These are phyloP conservation scores for Escovopsis weberi DNA, from an alignment of 2,329 filamentous ascomycete genomes.

Conservation along the genomic window DNA sequence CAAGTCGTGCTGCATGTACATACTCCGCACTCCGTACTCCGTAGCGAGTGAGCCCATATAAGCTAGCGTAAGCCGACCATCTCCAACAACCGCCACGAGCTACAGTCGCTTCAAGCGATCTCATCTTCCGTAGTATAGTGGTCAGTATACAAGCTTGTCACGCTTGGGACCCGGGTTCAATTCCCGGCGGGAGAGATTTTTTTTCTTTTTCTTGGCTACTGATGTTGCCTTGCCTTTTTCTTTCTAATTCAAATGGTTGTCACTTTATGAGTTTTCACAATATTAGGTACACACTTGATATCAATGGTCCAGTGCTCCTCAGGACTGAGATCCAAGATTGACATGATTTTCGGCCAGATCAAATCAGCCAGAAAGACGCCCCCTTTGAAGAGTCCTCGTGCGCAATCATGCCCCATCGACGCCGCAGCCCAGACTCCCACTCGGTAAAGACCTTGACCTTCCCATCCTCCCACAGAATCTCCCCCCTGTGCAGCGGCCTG, in stretches of 20 bases:
- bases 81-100: conserved; percentile 1
- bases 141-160: conserved; percentile 13
- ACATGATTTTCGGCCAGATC: neutral
- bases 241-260: neutral
- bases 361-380: neutral
- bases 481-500: conserved; percentile 21
- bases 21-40: too few relatives aligned
- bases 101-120: conserved; percentile 5
- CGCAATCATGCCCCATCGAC: conserved; percentile 12
- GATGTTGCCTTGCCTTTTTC: too few relatives aligned
- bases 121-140: conserved; percentile 12
- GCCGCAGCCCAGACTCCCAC: conserved; percentile 21
- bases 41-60: too few relatives aligned
- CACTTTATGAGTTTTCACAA: neutral
- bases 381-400: neutral
- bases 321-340: too few relatives aligned
- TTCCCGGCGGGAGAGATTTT: conserved; percentile 11
- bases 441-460: conserved; percentile 18
- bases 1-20: too few relatives aligned
- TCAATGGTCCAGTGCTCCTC: neutral
- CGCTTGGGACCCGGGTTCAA: conserved; percentile 13
- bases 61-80: too few relatives aligned
- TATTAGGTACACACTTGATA: neutral
- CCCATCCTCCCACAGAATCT: conserved; percentile 21
- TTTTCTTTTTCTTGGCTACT: neutral